Percentiles rank a stretch among this genome's conserved stretches.
These are phyloP conservation scores for Yarrowia divulgata DNA, from an alignment of 805 yeast genomes.

Conservation along the genomic window DNA sequence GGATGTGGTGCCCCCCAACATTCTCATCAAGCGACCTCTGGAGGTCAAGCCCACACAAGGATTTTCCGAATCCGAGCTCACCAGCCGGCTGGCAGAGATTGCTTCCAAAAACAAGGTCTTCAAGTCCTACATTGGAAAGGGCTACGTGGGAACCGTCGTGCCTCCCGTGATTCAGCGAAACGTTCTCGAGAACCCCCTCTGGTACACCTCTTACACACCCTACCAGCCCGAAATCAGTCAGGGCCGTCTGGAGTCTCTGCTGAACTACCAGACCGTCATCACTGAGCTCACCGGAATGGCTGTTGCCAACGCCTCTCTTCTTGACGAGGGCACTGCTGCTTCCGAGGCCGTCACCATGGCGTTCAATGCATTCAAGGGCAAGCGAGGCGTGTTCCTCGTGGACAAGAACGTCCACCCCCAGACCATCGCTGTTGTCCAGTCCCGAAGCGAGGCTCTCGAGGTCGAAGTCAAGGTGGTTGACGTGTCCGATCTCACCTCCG, in stretches of 20 bases:
- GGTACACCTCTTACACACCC: slow-evolving; percentile 99
- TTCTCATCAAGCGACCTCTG: slow-evolving; percentile 72
- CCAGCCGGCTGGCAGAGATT: slow-evolving; percentile 67
- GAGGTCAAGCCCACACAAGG: slow-evolving; percentile 74
- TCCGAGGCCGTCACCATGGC: slow-evolving; percentile 95
- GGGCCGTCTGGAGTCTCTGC: slow-evolving; percentile 88
- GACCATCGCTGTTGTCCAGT: slow-evolving; percentile 76
- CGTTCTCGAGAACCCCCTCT: slow-evolving; percentile 89
- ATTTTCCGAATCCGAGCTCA: slow-evolving; percentile 80
- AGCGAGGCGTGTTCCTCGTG: slow-evolving; percentile 71
- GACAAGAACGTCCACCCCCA: slow-evolving; percentile 84
- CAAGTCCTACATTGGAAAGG: slow-evolving; percentile 87
- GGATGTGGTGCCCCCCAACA: slow-evolving; percentile 77
- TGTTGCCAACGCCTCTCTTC: slow-evolving; percentile 91
- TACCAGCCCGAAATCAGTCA: slow-evolving; percentile 98
- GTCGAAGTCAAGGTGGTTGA: slow-evolving; percentile 70
- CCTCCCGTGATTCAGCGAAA: slow-evolving; percentile 96
- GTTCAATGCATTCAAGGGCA: slow-evolving; percentile 69
- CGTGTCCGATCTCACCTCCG: slow-evolving; percentile 55
- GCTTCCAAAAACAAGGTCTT: slow-evolving; percentile 78
- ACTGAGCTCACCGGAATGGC: slow-evolving; percentile 91
- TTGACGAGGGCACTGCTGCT: slow-evolving; percentile 97
- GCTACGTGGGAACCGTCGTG: slow-evolving; percentile 86
- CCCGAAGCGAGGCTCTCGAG: slow-evolving; percentile 78
- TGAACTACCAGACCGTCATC: slow-evolving; percentile 92